Percentiles rank a stretch among this genome's conserved stretches.
These are phyloP conservation scores for Candida sp. DNA, from an alignment of 1,139 yeast genomes.

Conservation along the genomic window DNA sequence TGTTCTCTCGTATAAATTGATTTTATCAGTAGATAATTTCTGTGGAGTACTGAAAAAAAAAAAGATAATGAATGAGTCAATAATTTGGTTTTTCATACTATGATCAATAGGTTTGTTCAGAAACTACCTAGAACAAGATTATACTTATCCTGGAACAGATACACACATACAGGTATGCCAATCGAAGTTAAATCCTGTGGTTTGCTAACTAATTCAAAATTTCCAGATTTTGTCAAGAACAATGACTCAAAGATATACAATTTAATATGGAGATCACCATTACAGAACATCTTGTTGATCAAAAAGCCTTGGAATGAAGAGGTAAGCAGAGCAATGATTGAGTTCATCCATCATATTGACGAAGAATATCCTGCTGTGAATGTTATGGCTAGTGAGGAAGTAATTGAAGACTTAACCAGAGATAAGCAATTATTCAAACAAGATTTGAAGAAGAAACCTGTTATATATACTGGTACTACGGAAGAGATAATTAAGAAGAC, in stretches of 20 bases:
- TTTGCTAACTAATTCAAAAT: slow-evolving; percentile 10
- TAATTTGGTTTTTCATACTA: background rate
- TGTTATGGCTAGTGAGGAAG: slow-evolving; percentile 72
- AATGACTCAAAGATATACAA: slow-evolving; percentile 47
- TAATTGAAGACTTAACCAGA: slow-evolving; percentile 64
- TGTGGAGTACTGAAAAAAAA: background rate
- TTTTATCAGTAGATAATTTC: background rate
- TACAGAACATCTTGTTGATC: slow-evolving; percentile 71
- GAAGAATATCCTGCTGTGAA: slow-evolving; percentile 65
- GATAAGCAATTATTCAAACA: slow-evolving; percentile 16
- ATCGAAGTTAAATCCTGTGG: slow-evolving; percentile 10
- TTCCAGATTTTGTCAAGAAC: slow-evolving; percentile 22
- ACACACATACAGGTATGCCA: background rate
- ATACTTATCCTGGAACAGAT: slow-evolving; percentile 1
- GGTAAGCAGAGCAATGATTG: slow-evolving; percentile 65
- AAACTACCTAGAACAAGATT: background rate
- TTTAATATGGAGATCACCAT: slow-evolving; percentile 44
- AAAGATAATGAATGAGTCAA: background rate
- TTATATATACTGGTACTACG: slow-evolving; percentile 52
- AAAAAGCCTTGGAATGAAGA: slow-evolving; percentile 78
- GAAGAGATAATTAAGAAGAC: slow-evolving; percentile 54
- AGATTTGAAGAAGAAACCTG: slow-evolving; percentile 6
- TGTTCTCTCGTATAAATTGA: background rate
- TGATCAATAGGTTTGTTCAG: background rate
- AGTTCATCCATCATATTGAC: slow-evolving; percentile 56